phyloP scores from a whole-genome alignment of 1,284 basidiomycete species.

The Golubevia sp. region DNA sequence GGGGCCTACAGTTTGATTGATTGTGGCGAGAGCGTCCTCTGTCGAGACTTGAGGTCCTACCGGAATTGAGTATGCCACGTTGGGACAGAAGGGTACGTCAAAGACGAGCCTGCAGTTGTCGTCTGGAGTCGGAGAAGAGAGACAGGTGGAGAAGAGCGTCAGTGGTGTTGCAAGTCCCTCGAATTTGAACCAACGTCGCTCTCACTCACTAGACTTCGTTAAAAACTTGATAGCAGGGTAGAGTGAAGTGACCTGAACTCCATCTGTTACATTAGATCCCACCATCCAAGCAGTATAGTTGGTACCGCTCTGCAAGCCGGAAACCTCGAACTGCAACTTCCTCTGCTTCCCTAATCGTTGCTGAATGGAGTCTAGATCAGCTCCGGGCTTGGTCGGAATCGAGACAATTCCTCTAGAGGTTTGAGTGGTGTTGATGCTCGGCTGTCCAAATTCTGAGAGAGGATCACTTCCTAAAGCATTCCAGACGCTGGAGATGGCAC shows the following conservation, averaged over 20 bases:
- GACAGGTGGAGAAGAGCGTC: background rate
- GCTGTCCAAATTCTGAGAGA: background rate
- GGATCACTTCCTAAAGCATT: constrained; percentile 12
- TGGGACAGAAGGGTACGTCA: constrained; percentile 62
- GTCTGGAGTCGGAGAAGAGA: constrained; percentile 14
- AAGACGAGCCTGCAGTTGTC: constrained; percentile 61
- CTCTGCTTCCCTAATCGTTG: constrained; percentile 23
- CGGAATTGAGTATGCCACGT: constrained; percentile 63
- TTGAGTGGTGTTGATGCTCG: constrained; percentile 32
- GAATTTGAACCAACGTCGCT: too few species aligned
- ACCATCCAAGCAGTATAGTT: constrained; percentile 63
- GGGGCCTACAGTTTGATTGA: constrained; percentile 50
- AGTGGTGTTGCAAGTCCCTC: too few species aligned
- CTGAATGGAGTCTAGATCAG: background rate
- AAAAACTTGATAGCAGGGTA: too few species aligned
- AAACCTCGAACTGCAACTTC: constrained; percentile 38
- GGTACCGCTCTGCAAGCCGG: constrained; percentile 34
- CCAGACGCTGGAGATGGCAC: constrained; percentile 43
- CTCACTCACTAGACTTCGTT: constrained; percentile 48
- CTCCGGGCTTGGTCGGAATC: constrained; percentile 14
- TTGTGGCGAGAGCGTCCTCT: constrained; percentile 32
- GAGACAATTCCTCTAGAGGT: constrained; percentile 31
- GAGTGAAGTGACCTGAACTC: constrained; percentile 21
- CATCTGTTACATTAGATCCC: constrained; percentile 23
- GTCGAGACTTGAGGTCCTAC: constrained; percentile 47